Percentiles rank a stretch among this genome's conserved stretches.
These are phyloP conservation scores for Yamadazyma ubonensis DNA, from an alignment of 805 yeast genomes.

Conservation along the genomic window DNA sequence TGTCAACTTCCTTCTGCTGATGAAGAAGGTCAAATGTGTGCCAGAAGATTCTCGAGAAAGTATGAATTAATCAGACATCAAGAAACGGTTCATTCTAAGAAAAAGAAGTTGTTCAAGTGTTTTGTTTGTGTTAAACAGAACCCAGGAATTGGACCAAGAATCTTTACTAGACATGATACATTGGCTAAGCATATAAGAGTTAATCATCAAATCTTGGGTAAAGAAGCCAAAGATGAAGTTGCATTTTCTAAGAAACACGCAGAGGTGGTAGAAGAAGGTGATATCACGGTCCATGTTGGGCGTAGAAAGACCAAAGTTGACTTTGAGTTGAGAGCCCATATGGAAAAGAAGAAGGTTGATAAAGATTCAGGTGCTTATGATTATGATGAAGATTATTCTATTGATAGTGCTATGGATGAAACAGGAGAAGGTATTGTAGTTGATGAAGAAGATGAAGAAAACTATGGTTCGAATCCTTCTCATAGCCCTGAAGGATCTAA, in stretches of 20 bases:
- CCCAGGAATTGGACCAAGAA: conserved; percentile 58
- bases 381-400: conserved; percentile 12
- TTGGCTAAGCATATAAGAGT: conserved; percentile 79
- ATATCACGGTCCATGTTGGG: conserved; percentile 47
- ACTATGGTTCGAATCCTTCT: no score
- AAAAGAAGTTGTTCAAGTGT: conserved; percentile 83
- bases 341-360: conserved; percentile 33
- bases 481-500: conserved; percentile 2
- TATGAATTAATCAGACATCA: conserved; percentile 94
- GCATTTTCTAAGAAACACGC: conserved; percentile 47
- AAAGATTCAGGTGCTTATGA: conserved; percentile 18
- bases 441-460: conserved; percentile 13
- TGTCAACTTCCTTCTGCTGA: conserved; percentile 47
- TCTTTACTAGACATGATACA: conserved; percentile 93
- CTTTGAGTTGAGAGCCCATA: conserved; percentile 44
- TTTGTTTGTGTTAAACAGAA: conserved; percentile 76
- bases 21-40: conserved; percentile 39
- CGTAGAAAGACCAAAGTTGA: conserved; percentile 46
- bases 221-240: conserved; percentile 48
- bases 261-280: conserved; percentile 49
- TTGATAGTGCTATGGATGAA: conserved; percentile 11
- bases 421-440: conserved; percentile 4
- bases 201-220: conserved; percentile 45
- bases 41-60: conserved; percentile 53
- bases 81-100: conserved; percentile 90